phyloP scores from a whole-genome alignment of 352 stramenopile genomes.

The Phytophthora sojae region DNA sequence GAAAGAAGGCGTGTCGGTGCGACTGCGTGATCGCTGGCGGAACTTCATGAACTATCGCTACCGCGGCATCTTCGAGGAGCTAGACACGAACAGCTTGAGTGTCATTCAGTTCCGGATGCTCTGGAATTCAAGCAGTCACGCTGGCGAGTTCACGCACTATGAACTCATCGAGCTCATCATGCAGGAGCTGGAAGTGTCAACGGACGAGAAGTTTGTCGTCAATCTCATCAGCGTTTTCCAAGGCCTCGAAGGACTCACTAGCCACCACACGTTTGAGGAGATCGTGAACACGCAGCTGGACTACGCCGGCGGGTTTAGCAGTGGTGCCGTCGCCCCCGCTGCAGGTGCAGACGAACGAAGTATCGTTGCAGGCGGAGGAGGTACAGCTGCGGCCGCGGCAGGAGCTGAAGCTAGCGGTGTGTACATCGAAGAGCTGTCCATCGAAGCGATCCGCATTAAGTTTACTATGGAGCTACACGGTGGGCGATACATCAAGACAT shows the following conservation, averaged over 20 bases:
- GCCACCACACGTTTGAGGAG: constrained; percentile 80
- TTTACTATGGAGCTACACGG: constrained; percentile 91
- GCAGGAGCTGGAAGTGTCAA: constrained; percentile 90
- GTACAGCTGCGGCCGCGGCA: constrained; percentile 5
- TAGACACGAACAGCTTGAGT: constrained; percentile 72
- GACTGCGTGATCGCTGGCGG: constrained; percentile 82
- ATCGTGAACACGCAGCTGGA: constrained; percentile 83
- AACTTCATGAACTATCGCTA: constrained; percentile 89
- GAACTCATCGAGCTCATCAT: constrained; percentile 89
- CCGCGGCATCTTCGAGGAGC: constrained; percentile 80
- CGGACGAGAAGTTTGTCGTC: constrained; percentile 91
- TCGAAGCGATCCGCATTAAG: constrained; percentile 85
- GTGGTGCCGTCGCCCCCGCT: constrained; percentile 30
- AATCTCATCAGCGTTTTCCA: constrained; percentile 92
- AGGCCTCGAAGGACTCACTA: constrained; percentile 77
- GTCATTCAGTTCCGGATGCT: constrained; percentile 90
- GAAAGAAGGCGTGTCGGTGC: constrained; percentile 88
- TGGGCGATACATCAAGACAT: constrained; percentile 83
- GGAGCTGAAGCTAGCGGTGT: constrained; percentile 63
- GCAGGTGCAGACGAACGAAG: constrained; percentile 32
- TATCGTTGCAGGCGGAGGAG: constrained; percentile 25
- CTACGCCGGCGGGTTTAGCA: constrained; percentile 46
- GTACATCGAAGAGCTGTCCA: constrained; percentile 89
- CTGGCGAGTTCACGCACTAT: constrained; percentile 85
- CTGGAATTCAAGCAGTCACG: constrained; percentile 83